Conservation (phyloP, 139 green algal genomes). For the Chloropicon primus region DNA sequence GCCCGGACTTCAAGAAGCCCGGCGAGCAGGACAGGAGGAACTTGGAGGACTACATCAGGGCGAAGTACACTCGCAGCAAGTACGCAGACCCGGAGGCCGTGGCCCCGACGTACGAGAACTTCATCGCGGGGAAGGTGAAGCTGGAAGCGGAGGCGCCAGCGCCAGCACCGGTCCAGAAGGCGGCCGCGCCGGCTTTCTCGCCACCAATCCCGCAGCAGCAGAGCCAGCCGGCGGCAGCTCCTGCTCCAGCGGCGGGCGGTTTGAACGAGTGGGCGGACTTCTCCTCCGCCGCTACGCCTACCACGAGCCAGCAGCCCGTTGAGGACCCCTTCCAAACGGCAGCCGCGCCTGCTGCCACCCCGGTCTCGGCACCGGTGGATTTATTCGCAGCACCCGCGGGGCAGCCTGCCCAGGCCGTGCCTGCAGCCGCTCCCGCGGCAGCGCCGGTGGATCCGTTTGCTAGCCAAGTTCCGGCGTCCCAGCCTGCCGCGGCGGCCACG, state of each 20-base stretch:
- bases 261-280: not conserved
- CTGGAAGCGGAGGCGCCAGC: not conserved
- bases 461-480: not conserved
- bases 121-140: conserved; percentile 6
- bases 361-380: conserved; percentile 6
- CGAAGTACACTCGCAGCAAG: conserved; percentile 51
- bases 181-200: not conserved
- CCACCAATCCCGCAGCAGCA: not conserved
- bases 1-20: conserved; percentile 48
- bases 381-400: conserved; percentile 15
- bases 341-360: not conserved
- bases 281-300: not conserved
- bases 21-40: conserved; percentile 39
- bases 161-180: not conserved
- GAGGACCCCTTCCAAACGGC: not conserved
- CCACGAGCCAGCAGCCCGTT: not conserved
- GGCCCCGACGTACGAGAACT: conserved; percentile 66
- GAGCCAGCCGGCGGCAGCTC: too few species aligned
- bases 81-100: conserved; percentile 24
- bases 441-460: not conserved
- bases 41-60: conserved; percentile 58
- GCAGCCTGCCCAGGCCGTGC: not conserved
- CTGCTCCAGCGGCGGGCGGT: too few species aligned
- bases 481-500: not conserved
- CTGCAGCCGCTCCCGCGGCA: not conserved